Evolutionary conservation across 1,284 basidiomycete genomes (phyloP).

Genomic region (Pulchroboletus neoregius): DNA sequence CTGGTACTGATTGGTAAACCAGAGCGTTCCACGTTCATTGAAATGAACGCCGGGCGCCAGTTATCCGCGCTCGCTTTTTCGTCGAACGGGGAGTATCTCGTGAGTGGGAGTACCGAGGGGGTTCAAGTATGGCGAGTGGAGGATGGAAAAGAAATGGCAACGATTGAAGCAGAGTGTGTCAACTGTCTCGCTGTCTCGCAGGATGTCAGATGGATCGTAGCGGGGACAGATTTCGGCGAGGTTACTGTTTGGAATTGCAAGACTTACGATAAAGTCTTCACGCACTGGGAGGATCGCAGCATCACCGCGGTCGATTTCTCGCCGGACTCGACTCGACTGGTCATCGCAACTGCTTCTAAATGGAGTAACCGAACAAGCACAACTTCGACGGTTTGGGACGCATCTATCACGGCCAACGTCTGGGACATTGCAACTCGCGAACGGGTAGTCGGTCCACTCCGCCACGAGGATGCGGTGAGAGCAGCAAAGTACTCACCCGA

Average conservation of each 20-base stretch:
- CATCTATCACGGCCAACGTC: background rate
- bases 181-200: conserved; percentile 2
- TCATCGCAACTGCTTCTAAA: too few species aligned
- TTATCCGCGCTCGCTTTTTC: background rate
- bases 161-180: background rate
- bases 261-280: background rate
- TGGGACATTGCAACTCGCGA: background rate
- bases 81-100: background rate
- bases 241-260: background rate
- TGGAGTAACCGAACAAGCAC: too few species aligned
- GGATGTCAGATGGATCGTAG: background rate
- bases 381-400: too few species aligned
- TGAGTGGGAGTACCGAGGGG: background rate
- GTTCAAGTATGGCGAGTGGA: conserved; percentile 3
- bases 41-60: background rate
- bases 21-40: background rate
- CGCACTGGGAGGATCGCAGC: background rate
- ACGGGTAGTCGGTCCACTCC: background rate
- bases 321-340: conserved; percentile 9
- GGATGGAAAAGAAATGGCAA: background rate
- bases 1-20: too few species aligned
- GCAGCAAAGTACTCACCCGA: conserved; percentile 8
- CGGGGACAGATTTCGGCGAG: background rate
- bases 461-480: background rate
- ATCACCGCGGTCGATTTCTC: conserved; percentile 11